Evolutionary conservation across 441 rosid genomes (phyloP).

Genomic region (Raphanus hybrid): DNA sequence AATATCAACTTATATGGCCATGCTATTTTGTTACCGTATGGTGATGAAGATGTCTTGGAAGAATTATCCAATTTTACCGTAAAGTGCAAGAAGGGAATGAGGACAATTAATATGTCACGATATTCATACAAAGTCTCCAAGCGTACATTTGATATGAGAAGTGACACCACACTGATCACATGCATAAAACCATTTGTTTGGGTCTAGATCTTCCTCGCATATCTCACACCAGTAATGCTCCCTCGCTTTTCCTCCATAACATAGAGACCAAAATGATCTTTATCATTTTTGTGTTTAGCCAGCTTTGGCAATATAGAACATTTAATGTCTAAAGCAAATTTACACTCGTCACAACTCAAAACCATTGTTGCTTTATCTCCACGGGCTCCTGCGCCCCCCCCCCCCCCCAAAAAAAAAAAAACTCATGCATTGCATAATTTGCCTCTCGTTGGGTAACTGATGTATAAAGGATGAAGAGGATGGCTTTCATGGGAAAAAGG

Average conservation of each 20-base stretch:
- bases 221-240: not conserved
- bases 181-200: not conserved
- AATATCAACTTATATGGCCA: too few species aligned
- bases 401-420: too few species aligned
- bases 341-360: not conserved
- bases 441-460: not conserved
- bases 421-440: not conserved
- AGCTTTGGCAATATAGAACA: not conserved
- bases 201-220: not conserved
- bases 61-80: too few species aligned
- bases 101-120: too few species aligned
- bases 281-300: not conserved
- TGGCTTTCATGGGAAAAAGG: not conserved
- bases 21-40: too few species aligned
- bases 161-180: not conserved
- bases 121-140: not conserved
- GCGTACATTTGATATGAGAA: not conserved
- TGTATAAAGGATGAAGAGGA: not conserved
- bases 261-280: not conserved
- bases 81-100: too few species aligned
- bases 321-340: not conserved
- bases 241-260: not conserved
- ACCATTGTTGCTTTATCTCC: not conserved
- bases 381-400: too few species aligned
- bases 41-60: too few species aligned